Percentiles rank a stretch among this genome's conserved stretches.
Conservation (phyloP, 2,329 filamentous ascomycete genomes). For the Trichoderma koningiopsis region DNA sequence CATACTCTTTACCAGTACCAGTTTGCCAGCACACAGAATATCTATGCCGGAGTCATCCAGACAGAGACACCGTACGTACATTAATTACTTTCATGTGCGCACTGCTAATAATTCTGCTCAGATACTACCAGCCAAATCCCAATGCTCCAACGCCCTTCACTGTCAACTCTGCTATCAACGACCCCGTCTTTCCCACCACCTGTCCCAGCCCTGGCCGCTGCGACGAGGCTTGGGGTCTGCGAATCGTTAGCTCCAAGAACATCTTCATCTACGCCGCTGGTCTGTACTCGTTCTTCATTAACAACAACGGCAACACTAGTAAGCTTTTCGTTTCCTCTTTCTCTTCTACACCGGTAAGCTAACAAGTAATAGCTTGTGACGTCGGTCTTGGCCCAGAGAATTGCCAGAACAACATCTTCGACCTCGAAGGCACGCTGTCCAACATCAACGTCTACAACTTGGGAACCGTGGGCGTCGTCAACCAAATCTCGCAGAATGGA, state of each 20-base stretch:
- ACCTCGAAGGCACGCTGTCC: conserved; percentile 4
- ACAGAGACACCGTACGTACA: conserved; percentile 49
- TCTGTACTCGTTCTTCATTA: conserved; percentile 15
- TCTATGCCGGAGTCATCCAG: conserved; percentile 65
- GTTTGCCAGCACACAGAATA: conserved; percentile 47
- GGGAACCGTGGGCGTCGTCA: conserved; percentile 12
- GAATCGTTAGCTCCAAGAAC: conserved; percentile 5
- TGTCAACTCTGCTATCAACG: conserved; percentile 4
- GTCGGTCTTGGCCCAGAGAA: background rate
- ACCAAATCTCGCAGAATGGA: background rate
- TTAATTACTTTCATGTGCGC: background rate
- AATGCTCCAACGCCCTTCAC: conserved; percentile 31
- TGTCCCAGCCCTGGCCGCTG: conserved; percentile 5
- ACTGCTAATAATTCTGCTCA: conserved; percentile 34
- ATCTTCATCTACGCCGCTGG: conserved; percentile 10
- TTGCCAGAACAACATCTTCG: conserved; percentile 13
- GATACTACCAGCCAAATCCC: conserved; percentile 35
- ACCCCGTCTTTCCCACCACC: conserved; percentile 1
- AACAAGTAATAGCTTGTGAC: background rate
- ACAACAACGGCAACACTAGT: conserved; percentile 2
- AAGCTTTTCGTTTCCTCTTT: background rate
- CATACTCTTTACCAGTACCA: conserved; percentile 53
- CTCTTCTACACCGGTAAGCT: background rate
- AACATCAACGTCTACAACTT: conserved; percentile 9
- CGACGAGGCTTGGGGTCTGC: conserved; percentile 9